Percentiles rank a stretch among this genome's conserved stretches.
These are phyloP conservation scores for Vicia faba DNA, from an alignment of 306 rosid species.

Conservation along the genomic window DNA sequence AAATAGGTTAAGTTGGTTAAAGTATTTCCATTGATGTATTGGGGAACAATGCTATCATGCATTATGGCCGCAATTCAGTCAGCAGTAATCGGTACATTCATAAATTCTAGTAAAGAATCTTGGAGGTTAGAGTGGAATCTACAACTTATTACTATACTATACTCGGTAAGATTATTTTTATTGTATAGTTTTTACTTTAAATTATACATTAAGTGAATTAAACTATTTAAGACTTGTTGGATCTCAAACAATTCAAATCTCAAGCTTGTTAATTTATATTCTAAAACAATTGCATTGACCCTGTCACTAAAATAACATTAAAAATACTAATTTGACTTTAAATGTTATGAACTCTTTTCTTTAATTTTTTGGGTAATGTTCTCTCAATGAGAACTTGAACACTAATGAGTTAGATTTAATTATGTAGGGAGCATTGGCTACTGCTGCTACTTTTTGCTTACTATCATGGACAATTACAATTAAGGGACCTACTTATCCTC, in stretches of 20 bases:
- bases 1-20: slow-evolving; percentile 54
- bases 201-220: background rate
- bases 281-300: no score
- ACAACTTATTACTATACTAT: slow-evolving; percentile 59
- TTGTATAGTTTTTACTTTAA: no score
- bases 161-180: slow-evolving; percentile 49
- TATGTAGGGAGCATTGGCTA: slow-evolving; percentile 56
- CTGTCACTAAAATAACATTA: no score
- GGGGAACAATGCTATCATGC: slow-evolving; percentile 59
- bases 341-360: no score
- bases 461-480: slow-evolving; percentile 53
- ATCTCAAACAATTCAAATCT: no score
- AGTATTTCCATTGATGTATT: slow-evolving; percentile 56
- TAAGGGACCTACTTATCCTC: slow-evolving; percentile 66
- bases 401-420: background rate
- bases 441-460: slow-evolving; percentile 65
- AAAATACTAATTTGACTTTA: no score
- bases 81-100: slow-evolving; percentile 43
- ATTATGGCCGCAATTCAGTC: slow-evolving; percentile 57
- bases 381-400: background rate
- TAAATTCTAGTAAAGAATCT: slow-evolving; percentile 41
- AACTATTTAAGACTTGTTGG: no score
- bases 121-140: slow-evolving; percentile 70
- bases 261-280: no score
- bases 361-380: background rate